Conservation (phyloP, 768 basidiomycete genomes). For the Suillus subalutaceus region DNA sequence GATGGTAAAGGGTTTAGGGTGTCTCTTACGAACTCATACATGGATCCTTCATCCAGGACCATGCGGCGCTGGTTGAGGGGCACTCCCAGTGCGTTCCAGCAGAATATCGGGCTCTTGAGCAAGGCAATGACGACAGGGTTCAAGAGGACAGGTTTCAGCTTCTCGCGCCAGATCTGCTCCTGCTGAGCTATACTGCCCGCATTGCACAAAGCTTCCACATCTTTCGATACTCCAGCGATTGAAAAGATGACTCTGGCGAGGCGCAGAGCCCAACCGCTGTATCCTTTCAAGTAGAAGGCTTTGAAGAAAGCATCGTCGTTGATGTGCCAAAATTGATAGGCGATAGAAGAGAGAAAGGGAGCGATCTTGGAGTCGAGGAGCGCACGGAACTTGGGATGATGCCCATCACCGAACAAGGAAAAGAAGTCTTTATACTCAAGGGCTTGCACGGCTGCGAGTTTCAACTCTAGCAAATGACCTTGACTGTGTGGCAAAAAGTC, state of each 20-base stretch:
- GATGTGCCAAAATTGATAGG: slow-evolving; percentile 78
- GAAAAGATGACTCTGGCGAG: slow-evolving; percentile 60
- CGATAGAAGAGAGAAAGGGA: slow-evolving; percentile 68
- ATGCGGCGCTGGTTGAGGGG: slow-evolving; percentile 69
- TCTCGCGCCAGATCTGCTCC: slow-evolving; percentile 60
- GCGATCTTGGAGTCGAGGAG: slow-evolving; percentile 64
- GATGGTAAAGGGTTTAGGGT: slow-evolving; percentile 53
- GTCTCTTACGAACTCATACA: slow-evolving; percentile 53
- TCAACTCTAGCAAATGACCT: slow-evolving; percentile 78
- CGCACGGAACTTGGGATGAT: slow-evolving; percentile 57
- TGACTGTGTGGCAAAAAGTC: slow-evolving; percentile 43
- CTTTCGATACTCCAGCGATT: slow-evolving; percentile 57
- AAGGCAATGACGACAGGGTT: slow-evolving; percentile 56
- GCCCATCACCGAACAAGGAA: slow-evolving; percentile 67
- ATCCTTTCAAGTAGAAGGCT: slow-evolving; percentile 71
- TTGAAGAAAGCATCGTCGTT: slow-evolving; percentile 51
- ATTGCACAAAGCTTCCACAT: slow-evolving; percentile 58
- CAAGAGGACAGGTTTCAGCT: slow-evolving; percentile 62
- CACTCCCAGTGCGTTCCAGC: slow-evolving; percentile 82
- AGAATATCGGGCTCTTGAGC: slow-evolving; percentile 50
- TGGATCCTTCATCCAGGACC: slow-evolving; percentile 53
- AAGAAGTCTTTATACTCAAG: slow-evolving; percentile 67
- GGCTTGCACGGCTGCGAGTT: slow-evolving; percentile 64
- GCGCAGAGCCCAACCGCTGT: slow-evolving; percentile 68
- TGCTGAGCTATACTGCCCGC: slow-evolving; percentile 60